phyloP scores from a whole-genome alignment of 2,329 filamentous ascomycete species.

The Diaporthe ilicicola region DNA sequence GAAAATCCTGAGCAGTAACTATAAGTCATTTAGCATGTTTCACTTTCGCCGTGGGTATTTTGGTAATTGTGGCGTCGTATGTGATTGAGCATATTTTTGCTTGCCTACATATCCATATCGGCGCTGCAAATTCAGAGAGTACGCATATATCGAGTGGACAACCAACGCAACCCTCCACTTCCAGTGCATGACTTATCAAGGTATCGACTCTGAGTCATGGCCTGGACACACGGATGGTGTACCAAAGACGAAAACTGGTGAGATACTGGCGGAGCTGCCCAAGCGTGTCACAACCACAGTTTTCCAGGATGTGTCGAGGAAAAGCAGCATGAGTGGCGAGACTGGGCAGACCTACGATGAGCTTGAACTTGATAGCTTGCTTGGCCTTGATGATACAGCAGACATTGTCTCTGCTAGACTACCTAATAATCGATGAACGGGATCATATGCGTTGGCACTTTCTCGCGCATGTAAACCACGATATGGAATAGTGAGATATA shows the following conservation, averaged over 20 bases:
- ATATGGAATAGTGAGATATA: too few species aligned
- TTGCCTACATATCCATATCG: constrained; percentile 30
- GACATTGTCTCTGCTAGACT: background rate
- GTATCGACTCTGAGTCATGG: background rate
- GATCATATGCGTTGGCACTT: too few species aligned
- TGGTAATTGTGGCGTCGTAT: constrained; percentile 35
- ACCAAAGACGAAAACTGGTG: background rate
- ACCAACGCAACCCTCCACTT: constrained; percentile 3
- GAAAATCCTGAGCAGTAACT: constrained; percentile 38
- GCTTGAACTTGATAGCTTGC: background rate
- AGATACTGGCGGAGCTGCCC: background rate
- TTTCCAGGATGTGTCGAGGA: background rate
- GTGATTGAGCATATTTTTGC: constrained; percentile 28
- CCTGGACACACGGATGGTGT: background rate
- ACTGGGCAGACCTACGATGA: background rate
- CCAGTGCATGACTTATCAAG: background rate
- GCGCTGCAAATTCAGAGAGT: constrained; percentile 23
- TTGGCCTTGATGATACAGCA: background rate
- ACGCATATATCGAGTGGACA: constrained; percentile 35
- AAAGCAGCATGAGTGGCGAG: background rate
- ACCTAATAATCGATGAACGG: background rate
- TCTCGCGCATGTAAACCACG: too few species aligned
- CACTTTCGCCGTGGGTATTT: constrained; percentile 33
- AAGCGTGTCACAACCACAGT: background rate
- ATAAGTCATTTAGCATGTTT: constrained; percentile 41